These are phyloP conservation scores for Chlamydomonas sp. DNA, from an alignment of 139 green algal genomes.

Conservation along the genomic window DNA sequence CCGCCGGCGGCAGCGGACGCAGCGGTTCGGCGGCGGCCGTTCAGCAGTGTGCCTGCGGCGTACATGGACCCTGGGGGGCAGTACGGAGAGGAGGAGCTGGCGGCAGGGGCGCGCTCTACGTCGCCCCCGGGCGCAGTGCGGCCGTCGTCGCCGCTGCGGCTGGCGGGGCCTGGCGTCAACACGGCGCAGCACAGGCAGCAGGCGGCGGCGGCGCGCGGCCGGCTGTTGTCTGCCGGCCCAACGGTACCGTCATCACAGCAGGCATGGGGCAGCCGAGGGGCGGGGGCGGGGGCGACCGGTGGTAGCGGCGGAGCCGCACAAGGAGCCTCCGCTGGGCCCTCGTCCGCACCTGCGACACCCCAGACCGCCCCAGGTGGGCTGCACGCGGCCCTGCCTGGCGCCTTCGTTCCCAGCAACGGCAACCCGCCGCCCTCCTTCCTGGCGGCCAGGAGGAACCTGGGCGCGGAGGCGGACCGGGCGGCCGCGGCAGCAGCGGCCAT, in stretches of 20 bases:
- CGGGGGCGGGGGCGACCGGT: not conserved
- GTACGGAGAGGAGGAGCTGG: not conserved
- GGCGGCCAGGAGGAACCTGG: too few relatives aligned
- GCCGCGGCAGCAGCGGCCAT: too few relatives aligned
- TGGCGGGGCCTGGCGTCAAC: slow-evolving; percentile 14
- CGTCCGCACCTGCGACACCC: too few relatives aligned
- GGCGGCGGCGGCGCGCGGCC: slow-evolving; percentile 22
- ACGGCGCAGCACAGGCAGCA: slow-evolving; percentile 6
- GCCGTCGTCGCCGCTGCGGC: not conserved
- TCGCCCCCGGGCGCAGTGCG: slow-evolving; percentile 7
- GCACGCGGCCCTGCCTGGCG: too few relatives aligned
- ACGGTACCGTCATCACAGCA: not conserved
- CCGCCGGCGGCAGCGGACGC: not conserved
- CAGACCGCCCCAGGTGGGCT: too few relatives aligned
- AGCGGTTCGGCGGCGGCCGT: not conserved
- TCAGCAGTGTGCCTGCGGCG: not conserved
- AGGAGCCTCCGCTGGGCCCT: too few relatives aligned
- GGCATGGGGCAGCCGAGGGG: too few relatives aligned
- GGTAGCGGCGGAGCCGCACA: too few relatives aligned
- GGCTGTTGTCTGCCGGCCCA: too few relatives aligned
- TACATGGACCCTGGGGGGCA: not conserved
- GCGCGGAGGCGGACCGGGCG: too few relatives aligned
- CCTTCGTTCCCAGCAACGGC: too few relatives aligned
- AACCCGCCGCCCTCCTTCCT: too few relatives aligned
- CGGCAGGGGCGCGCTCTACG: not conserved